Evolutionary conservation across 2,329 filamentous ascomycete genomes (phyloP), one percentile per base, ranked within the genome.

Genomic region (Pseudogymnoascus sp.): DNA sequence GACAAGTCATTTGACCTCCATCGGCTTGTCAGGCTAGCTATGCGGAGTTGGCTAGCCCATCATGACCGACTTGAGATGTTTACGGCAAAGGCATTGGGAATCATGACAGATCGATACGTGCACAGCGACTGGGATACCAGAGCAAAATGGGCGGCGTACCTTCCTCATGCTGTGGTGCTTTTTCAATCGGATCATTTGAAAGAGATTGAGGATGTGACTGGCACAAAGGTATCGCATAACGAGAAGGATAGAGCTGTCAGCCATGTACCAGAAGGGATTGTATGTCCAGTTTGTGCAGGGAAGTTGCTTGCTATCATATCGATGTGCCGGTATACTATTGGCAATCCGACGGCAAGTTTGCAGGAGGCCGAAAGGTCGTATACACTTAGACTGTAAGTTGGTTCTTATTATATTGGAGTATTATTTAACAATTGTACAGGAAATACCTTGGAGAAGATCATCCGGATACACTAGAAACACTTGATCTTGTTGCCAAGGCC

Each of bases 1-100:
- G 59, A 67, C 12, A 62, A 63, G 28, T 56, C 28, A 25, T 73
- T 64, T 50, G 69, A 73, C 38, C 63, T 75, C n/a, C 72, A 76
- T 66, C 65, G 68, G n/a, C 69, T 76, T 4, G 74, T 76, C 7
- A 71, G 74, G 59, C 61, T 75, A 11, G 71, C 73, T 7, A 73
- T 68, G 28, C 65, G 70, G 28, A 70, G 66, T 38, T 77, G 74
- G 74, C 60, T 77, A 2, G 35, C 44, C 21, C 44, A 50, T 2
- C 44, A 28, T 25, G 44, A 28, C 12, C 44, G 44, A 10, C 44
- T 50, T 50, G 44, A 50, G 44, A 25, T 50, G 44, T 50, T n/a
- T 5, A 50, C 44, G 44, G 44, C 44, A 50, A 50, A 50, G 23
- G 44, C 44, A 28, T 10, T 50, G 25, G 44, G 44, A 2, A 50